Percentiles rank a stretch among this genome's conserved stretches.
Conservation (phyloP, 139 green algal species). For the Tetraselmis chui region DNA sequence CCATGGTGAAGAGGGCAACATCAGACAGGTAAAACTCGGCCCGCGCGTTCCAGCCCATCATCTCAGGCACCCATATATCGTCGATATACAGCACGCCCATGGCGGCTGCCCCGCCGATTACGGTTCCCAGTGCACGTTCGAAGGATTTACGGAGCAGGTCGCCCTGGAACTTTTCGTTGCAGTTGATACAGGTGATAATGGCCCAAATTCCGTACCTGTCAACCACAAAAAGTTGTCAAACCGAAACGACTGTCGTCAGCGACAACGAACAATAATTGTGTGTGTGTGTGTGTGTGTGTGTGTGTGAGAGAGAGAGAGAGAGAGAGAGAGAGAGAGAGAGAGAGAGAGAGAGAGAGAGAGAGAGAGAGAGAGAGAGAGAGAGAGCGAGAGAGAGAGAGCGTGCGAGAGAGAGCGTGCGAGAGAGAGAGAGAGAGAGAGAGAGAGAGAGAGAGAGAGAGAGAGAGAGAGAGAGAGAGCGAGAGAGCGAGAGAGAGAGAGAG, state of each 20-base stretch:
- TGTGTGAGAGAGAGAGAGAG: too few species aligned
- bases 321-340: too few species aligned
- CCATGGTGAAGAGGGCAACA: slow-evolving; percentile 1
- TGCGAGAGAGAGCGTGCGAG: too few species aligned
- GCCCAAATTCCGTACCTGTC: slow-evolving; percentile 10
- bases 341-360: too few species aligned
- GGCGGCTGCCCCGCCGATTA: slow-evolving; percentile 2
- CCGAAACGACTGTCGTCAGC: background rate
- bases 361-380: too few species aligned
- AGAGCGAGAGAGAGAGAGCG: too few species aligned
- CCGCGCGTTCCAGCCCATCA: background rate
- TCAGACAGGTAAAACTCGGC: background rate
- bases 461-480: too few species aligned
- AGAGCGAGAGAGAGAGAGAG: too few species aligned
- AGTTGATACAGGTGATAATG: slow-evolving; percentile 9
- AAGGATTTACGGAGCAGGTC: slow-evolving; percentile 8
- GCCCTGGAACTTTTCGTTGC: slow-evolving; percentile 9
- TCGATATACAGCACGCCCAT: slow-evolving; percentile 2
- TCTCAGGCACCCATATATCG: slow-evolving; percentile 8
- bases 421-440: too few species aligned
- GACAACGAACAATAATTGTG: too few species aligned
- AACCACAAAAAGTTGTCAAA: background rate
- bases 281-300: too few species aligned
- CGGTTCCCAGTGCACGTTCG: slow-evolving; percentile 3
- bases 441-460: too few species aligned